A percentile compares a stretch with the other conserved stretches of the same genome.
phyloP scores from a whole-genome alignment of 129 eudicot species.

The Saussurea involucrata region DNA sequence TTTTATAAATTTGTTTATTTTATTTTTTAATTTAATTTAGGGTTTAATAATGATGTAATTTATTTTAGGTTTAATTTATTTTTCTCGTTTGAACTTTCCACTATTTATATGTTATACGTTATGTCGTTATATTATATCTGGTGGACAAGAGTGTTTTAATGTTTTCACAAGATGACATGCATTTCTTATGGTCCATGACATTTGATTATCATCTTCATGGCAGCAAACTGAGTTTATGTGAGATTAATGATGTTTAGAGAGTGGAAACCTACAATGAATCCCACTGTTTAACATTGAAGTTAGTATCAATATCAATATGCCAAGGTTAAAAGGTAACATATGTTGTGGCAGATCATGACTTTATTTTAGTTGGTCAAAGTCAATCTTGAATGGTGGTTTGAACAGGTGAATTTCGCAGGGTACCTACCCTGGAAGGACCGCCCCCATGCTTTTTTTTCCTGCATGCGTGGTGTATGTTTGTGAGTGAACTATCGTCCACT shows the following conservation, averaged over 20 bases:
- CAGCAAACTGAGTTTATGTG: constrained; percentile 1
- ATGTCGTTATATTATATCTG: not conserved
- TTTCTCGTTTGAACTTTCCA: not conserved
- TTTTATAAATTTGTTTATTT: too few species aligned
- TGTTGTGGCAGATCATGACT: not conserved
- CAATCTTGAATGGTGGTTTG: not conserved
- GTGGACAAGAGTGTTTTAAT: not conserved
- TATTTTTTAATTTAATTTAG: too few species aligned
- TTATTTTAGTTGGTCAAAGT: constrained; percentile 10
- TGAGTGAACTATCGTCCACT: not conserved
- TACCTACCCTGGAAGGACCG: not conserved
- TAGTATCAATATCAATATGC: not conserved
- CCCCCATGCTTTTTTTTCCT: not conserved
- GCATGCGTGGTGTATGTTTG: not conserved
- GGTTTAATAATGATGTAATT: too few species aligned
- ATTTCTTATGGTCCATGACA: not conserved
- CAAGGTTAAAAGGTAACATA: constrained; percentile 1
- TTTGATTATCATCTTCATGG: not conserved
- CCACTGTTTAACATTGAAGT: not conserved
- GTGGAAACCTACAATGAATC: constrained; percentile 4
- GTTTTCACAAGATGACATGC: not conserved
- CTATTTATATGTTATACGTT: not conserved
- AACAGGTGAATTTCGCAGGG: not conserved
- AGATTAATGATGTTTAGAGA: not conserved
- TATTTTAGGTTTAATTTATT: too few species aligned